Evolutionary conservation across 176 grass and related monocot species (phyloP), one percentile per base, ranked within the genome.

Genomic region (Oryza brachyantha): DNA sequence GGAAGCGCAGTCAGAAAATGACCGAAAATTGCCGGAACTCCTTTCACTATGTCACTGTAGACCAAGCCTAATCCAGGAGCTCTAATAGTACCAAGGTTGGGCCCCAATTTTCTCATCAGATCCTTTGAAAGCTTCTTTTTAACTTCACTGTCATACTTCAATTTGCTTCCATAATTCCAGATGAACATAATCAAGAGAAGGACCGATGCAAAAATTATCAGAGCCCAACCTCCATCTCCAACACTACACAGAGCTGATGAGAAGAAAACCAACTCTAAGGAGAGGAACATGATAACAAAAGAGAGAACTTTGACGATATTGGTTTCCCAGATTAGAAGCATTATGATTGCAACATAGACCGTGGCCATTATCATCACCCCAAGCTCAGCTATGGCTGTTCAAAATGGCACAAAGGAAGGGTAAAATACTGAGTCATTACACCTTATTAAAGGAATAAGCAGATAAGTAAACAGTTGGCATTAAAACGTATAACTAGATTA

Each of bases 301-400:
- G 79, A 83, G n/a, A 94, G 24, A 46, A 98, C 87, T 45, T 92
- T 64, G 13, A 73, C 8, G 39, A 94, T 90, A 65, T 91, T 64
- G 42, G 66, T 89, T 87, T 98, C 87, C 95, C 95, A 98, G 85
- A 98, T 98, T 57, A 98, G 76, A 86, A 94, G 87, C 95, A 98
- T 98, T 88, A 98, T 91, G n/a, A 94, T 86, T 77, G 89, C 87
- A 82, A 94, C 87, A 77, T 92, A 84, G 60, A 98, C 64, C 0
- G 95, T 98, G 64, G 92, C 87, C 87, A 92, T 94, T 85, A 94
- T 92, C 95, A 98, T 94, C 79, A 98, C 90, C 10, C 95, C 92
- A 79, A 94, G 80, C 84, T 98, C 95, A 50, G 87, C 83, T 45
- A 98, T 94, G 80, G 89, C 95, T 94, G 89, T 81, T 84, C 32